Percentiles rank a stretch among this genome's conserved stretches.
Conservation (phyloP, 1,139 yeast species). For the Saccharomyces pastorianus region DNA sequence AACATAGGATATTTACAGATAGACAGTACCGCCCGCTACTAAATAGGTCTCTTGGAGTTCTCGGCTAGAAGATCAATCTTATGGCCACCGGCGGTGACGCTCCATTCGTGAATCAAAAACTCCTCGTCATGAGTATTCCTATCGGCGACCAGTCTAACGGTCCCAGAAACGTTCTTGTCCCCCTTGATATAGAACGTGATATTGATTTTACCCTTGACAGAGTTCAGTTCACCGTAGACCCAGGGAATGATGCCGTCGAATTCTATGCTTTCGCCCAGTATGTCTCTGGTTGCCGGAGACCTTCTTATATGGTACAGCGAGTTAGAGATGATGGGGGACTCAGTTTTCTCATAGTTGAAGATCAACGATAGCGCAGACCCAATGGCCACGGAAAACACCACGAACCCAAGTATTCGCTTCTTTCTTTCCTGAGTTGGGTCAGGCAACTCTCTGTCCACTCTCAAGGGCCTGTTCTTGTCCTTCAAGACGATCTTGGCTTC, state of each 20-base stretch:
- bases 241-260: constrained; percentile 73
- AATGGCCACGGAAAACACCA: constrained; percentile 56
- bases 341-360: constrained; percentile 85
- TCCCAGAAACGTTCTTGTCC: constrained; percentile 40
- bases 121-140: constrained; percentile 50
- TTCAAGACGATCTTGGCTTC: constrained; percentile 15
- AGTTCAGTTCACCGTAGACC: constrained; percentile 79
- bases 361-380: constrained; percentile 59
- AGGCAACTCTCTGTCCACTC: constrained; percentile 59
- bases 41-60: constrained; percentile 16
- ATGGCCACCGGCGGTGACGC: constrained; percentile 40
- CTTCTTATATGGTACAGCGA: constrained; percentile 79
- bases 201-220: constrained; percentile 73
- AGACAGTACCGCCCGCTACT: not conserved
- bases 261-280: constrained; percentile 68
- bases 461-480: constrained; percentile 38
- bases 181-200: constrained; percentile 68
- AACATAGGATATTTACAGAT: not conserved
- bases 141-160: constrained; percentile 49
- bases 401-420: constrained; percentile 46
- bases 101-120: constrained; percentile 55
- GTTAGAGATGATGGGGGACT: constrained; percentile 82
- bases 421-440: constrained; percentile 56
- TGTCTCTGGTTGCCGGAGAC: constrained; percentile 54
- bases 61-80: constrained; percentile 48